Evolutionary conservation across 768 basidiomycete genomes (phyloP), one percentile per base, ranked within the genome.

Genomic region (Boletus reticulatus): DNA sequence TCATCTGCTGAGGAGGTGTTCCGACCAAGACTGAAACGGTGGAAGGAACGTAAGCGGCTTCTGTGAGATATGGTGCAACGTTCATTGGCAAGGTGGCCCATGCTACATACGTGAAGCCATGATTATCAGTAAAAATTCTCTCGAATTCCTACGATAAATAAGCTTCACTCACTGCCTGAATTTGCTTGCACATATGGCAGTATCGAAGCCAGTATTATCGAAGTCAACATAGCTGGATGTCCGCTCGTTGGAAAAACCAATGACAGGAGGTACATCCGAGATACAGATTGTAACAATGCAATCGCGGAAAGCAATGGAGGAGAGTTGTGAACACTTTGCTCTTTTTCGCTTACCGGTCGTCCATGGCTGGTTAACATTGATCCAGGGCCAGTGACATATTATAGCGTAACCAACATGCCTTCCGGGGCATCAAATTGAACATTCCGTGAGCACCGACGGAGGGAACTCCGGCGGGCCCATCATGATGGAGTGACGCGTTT

Each of bases 1-100:
- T 57, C 42, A 71, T 24, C 45, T 63, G 57, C 45, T 69, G 68
- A 20, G 69, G 64, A 12, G 68, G 69, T 11, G 64, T 68, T 14
- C 68, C 67, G 27, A 69, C 19, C 27, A 66, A 61, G 11, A 47
- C 52, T 19, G 64, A 57, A 6, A 61, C 61, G 9, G 61, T 67
- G 12, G 50, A 44, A 24, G 67, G 58, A 32, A 48, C 31, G 44
- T 48, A 54, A 27, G 0, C 4, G 13, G n/a, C 19, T 9, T 69
- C 61, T 20, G 46, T 10, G 14, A 69, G 62, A 48, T 45, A 53
- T 11, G 57, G 39, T 31, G 19, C 44, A 14, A 68, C 67, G 16
- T 36, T 60, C 64, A 69, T 64, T 19, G 59, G 68, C 10, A 69
- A 55, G 12, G 51, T 48, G 6, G 56, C 64, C 68, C 68, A 69